Base-by-base conservation (phyloP, 108 stramenopile genomes). In the Cyclotella cryptica region DNA sequence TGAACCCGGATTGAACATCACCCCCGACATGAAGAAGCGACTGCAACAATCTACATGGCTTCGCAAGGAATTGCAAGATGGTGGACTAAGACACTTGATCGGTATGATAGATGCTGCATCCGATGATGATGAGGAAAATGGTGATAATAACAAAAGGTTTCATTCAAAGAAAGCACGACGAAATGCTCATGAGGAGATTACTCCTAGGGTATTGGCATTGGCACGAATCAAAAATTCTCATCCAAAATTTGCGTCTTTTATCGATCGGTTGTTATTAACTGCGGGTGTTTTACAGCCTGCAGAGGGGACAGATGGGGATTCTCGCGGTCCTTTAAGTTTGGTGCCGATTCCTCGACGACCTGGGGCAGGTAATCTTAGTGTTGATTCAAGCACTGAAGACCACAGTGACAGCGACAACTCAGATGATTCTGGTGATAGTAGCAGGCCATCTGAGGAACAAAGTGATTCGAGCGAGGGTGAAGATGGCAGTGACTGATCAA, bases 1-100 rank as follows among this genome's bases (percentile, higher is more conserved):
- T 18, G 89, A 89, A 62, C 79, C 84, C 11, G 92, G 88, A n/a
- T 92, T 88, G 88, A 89, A 85, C 22, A 83, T 94, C 55, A 92
- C 89, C 1, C 60, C 79, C 1, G 90, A 90, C 55, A 95, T 92
- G 90, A 95, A 79, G 69, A 35, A 80, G 1, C 66, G 79, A 19
- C 51, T 95, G 1, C 75, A 85, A 35, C 67, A 69, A 19, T 90
- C 89, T 17, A 41, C 41, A 0, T 95, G 94, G 94, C 45, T 95
- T 17, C 88, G 75, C 0, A 71, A 85, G 15, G 90, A 95, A 81
- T 75, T 95, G 46, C 69, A 69, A 72, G 90, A 92, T 76, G 89
- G 84, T 11, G 91, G 91, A 15, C 53, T 94, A 7, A 81, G 89
- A 1, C 73, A 84, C 15, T 61, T 94, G 26, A 90, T 94, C 68